phyloP scores from a whole-genome alignment of 2,329 filamentous ascomycete genomes.

The Aspergillus proliferans region DNA sequence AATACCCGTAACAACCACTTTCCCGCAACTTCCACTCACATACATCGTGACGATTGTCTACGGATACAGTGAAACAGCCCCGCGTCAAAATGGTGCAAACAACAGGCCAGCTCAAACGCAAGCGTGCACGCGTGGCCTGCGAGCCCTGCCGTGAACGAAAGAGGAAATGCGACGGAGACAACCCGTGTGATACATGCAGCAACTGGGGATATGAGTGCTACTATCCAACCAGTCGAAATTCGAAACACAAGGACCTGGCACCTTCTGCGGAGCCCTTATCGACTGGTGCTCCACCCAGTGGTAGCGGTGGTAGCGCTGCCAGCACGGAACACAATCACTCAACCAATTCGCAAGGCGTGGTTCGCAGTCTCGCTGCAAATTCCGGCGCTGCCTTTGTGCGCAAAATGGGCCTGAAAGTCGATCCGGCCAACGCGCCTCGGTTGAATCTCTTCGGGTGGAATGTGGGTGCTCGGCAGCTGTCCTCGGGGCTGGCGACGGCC shows the following conservation, averaged over 20 bases:
- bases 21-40: background rate
- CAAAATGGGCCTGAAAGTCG: slow-evolving; percentile 46
- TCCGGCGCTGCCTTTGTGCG: slow-evolving; percentile 50
- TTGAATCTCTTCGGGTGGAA: slow-evolving; percentile 54
- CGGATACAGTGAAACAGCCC: background rate
- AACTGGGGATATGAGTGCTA: slow-evolving; percentile 25
- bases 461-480: slow-evolving; percentile 25
- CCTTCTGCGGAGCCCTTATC: slow-evolving; percentile 1
- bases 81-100: background rate
- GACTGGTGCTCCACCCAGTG: slow-evolving; percentile 15
- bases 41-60: background rate
- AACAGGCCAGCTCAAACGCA: slow-evolving; percentile 10
- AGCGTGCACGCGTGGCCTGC: slow-evolving; percentile 19
- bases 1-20: background rate
- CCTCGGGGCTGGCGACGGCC: slow-evolving; percentile 3
- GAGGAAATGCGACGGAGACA: slow-evolving; percentile 22
- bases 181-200: slow-evolving; percentile 22
- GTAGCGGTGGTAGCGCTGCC: background rate
- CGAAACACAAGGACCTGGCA: background rate
- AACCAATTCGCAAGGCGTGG: background rate
- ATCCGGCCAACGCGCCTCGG: slow-evolving; percentile 47
- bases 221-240: slow-evolving; percentile 8
- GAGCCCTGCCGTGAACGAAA: slow-evolving; percentile 25
- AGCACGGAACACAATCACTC: background rate
- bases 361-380: slow-evolving; percentile 44